Percentiles rank a stretch among this genome's conserved stretches.
Evolutionary conservation across 352 stramenopile genomes (phyloP).

Genomic region (Pythium guiyangense): DNA sequence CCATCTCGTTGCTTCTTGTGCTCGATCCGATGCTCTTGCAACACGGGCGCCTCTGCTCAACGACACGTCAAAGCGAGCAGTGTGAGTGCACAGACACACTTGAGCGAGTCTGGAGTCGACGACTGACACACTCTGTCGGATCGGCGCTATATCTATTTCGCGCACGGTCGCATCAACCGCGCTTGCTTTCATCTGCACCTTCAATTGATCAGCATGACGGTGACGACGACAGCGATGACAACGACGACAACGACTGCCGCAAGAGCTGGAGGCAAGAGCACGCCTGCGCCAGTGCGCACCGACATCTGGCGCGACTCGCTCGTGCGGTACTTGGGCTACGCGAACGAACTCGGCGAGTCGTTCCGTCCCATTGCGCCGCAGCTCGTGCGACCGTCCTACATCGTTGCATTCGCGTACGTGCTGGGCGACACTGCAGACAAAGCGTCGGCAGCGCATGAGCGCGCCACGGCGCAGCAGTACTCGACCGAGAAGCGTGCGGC

Average conservation of each 20-base stretch:
- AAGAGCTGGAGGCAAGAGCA: conserved; percentile 88
- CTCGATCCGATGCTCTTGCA: too few relatives aligned
- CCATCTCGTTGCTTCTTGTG: too few relatives aligned
- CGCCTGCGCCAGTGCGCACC: too few relatives aligned
- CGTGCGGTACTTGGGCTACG: too few relatives aligned
- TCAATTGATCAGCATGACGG: not conserved
- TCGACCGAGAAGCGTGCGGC: conserved; percentile 25
- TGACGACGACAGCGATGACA: not conserved
- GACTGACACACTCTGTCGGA: too few relatives aligned
- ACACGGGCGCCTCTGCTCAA: not conserved
- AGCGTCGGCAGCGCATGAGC: conserved; percentile 31
- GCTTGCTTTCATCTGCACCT: not conserved
- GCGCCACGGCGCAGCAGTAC: conserved; percentile 21
- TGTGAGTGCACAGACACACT: too few relatives aligned
- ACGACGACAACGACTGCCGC: conserved; percentile 9
- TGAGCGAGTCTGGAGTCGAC: not conserved
- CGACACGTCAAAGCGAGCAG: not conserved
- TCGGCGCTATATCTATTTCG: conserved; percentile 1
- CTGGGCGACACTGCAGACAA: conserved; percentile 81
- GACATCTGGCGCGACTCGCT: too few relatives aligned
- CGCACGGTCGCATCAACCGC: not conserved
- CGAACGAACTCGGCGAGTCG: conserved; percentile 84
- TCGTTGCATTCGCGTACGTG: conserved; percentile 82
- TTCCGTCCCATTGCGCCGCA: conserved; percentile 75
- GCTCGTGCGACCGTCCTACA: conserved; percentile 74